phyloP scores from a whole-genome alignment of 2,329 filamentous ascomycete species.

The Lachnellula suecica region DNA sequence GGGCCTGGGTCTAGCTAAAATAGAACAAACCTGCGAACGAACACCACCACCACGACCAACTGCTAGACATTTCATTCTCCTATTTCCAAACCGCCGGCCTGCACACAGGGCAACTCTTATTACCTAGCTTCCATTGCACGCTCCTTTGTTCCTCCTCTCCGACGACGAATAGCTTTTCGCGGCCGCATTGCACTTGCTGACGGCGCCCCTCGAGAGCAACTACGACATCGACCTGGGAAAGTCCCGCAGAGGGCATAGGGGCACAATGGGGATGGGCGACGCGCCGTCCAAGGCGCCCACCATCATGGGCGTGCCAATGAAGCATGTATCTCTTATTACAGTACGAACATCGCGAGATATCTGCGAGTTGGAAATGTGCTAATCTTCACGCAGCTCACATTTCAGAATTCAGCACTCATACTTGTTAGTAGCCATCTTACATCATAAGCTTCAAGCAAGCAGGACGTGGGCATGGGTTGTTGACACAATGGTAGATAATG shows the following conservation, averaged over 20 bases:
- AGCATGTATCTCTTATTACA: slow-evolving; percentile 65
- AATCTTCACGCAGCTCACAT: slow-evolving; percentile 60
- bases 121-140: slow-evolving; percentile 1
- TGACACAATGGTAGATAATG: slow-evolving; percentile 62
- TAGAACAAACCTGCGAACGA: neutral
- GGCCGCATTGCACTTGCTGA: neutral
- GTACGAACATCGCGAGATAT: slow-evolving; percentile 42
- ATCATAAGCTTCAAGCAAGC: slow-evolving; percentile 3
- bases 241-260: slow-evolving; percentile 9
- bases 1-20: neutral
- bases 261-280: slow-evolving; percentile 21
- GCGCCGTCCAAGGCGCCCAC: slow-evolving; percentile 22
- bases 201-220: neutral
- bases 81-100: slow-evolving; percentile 15
- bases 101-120: slow-evolving; percentile 13
- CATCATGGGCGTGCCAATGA: slow-evolving; percentile 60
- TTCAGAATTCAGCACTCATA: slow-evolving; percentile 78
- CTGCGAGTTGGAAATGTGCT: slow-evolving; percentile 25
- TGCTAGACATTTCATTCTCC: neutral
- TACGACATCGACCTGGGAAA: neutral
- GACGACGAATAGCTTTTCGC: neutral
- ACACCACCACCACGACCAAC: neutral
- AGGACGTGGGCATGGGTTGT: neutral
- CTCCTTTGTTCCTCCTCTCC: slow-evolving; percentile 6
- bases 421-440: slow-evolving; percentile 48